These are phyloP conservation scores for Gentiana macrophylla DNA, from an alignment of 257 asterid genomes.

Conservation along the genomic window DNA sequence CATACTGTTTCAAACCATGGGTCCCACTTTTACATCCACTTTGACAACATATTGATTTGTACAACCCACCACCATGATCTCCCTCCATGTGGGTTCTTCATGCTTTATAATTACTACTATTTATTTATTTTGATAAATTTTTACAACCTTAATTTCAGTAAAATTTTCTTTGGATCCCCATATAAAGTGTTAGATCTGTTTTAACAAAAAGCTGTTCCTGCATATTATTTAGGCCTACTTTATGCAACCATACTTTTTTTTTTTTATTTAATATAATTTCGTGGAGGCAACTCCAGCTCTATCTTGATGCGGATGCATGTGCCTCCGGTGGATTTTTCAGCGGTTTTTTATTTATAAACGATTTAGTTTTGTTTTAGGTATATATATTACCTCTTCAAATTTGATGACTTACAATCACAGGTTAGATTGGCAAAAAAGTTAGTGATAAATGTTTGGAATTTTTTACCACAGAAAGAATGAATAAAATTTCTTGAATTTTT, in stretches of 20 bases:
- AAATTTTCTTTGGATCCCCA: constrained; percentile 1
- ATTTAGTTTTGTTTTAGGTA: no score
- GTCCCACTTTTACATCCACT: constrained; percentile 1
- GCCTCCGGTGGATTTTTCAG: no score
- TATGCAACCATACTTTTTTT: background rate
- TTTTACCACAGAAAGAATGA: background rate
- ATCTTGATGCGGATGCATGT: background rate
- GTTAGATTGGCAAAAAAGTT: no score
- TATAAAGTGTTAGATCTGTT: background rate
- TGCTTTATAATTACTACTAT: background rate
- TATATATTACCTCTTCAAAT: no score
- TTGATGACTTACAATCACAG: no score
- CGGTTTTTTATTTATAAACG: no score
- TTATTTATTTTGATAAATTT: background rate
- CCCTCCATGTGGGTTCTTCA: background rate
- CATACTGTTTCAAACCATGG: background rate
- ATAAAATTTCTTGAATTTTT: background rate
- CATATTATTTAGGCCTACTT: background rate
- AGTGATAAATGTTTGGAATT: no score
- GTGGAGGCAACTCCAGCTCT: background rate
- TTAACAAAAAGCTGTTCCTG: background rate
- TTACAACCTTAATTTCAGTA: constrained; percentile 2
- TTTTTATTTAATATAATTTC: no score
- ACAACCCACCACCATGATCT: background rate
- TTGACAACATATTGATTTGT: background rate